These are phyloP conservation scores for Microdochium trichocladiopsis DNA, from an alignment of 2,329 filamentous ascomycete species.

Conservation along the genomic window DNA sequence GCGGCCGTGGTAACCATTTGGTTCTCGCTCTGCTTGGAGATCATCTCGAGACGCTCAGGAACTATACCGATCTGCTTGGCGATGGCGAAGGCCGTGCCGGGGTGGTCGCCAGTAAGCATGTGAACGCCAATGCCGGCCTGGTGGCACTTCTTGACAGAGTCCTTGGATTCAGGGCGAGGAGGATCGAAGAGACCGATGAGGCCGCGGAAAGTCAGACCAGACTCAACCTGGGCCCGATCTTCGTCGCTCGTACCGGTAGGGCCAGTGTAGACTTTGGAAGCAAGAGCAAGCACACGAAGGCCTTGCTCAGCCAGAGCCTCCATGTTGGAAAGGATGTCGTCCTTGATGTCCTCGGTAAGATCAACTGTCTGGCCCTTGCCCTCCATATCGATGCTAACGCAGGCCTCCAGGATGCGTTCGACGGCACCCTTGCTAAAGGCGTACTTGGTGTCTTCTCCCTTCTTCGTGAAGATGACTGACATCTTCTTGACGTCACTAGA, in stretches of 20 bases:
- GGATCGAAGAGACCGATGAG: constrained; percentile 34
- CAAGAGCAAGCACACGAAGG: constrained; percentile 62
- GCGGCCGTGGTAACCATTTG: constrained; percentile 51
- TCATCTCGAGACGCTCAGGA: constrained; percentile 23
- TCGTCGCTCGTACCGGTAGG: constrained; percentile 28
- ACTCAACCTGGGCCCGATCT: constrained; percentile 50
- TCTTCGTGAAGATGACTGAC: constrained; percentile 58
- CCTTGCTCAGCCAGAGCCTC: constrained; percentile 59
- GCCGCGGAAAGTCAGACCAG: constrained; percentile 57
- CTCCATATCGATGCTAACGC: constrained; percentile 41
- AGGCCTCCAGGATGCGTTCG: constrained; percentile 59
- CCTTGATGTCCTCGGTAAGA: constrained; percentile 44
- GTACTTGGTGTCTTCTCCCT: constrained; percentile 29
- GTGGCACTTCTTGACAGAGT: constrained; percentile 42
- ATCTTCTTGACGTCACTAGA: constrained; percentile 72
- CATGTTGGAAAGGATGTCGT: constrained; percentile 60
- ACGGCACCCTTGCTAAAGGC: constrained; percentile 63
- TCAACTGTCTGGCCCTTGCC: constrained; percentile 27
- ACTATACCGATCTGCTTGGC: constrained; percentile 52
- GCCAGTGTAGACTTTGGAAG: constrained; percentile 33
- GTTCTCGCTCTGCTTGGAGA: constrained; percentile 41
- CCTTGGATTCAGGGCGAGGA: constrained; percentile 52
- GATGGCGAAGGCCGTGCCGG: constrained; percentile 49
- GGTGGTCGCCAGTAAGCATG: constrained; percentile 56
- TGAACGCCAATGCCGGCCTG: constrained; percentile 49